A percentile compares a stretch with the other conserved stretches of the same genome.
phyloP scores from a whole-genome alignment of 805 yeast species.

The Blastobotrys terrestris region DNA sequence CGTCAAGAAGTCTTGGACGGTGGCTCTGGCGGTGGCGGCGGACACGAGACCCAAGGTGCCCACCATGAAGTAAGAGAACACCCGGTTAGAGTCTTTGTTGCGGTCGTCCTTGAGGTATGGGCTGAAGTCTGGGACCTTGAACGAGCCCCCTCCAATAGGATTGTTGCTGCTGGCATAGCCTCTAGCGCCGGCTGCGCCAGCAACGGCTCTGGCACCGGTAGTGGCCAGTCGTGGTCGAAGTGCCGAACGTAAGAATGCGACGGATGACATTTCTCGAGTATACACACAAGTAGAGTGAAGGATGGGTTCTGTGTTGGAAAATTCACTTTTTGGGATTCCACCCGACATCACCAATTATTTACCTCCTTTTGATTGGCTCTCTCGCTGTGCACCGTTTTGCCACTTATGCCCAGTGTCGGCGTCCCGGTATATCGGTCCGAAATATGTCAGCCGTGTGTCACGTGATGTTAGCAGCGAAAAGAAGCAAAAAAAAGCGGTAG shows the following conservation, averaged over 20 bases:
- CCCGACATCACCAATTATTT: too few relatives aligned
- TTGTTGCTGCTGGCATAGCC: slow-evolving; percentile 13
- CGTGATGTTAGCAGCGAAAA: too few relatives aligned
- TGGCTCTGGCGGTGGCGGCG: slow-evolving; percentile 93
- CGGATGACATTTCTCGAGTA: not conserved
- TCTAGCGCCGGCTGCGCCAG: not conserved
- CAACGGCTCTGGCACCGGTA: not conserved
- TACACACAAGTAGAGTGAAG: not conserved
- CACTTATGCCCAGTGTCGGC: not conserved
- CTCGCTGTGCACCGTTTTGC: not conserved
- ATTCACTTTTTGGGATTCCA: not conserved
- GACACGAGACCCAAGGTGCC: slow-evolving; percentile 88
- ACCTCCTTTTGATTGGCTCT: not conserved
- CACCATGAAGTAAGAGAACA: slow-evolving; percentile 93
- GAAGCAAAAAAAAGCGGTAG: not conserved
- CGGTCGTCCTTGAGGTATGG: slow-evolving; percentile 67
- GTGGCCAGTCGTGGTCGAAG: not conserved
- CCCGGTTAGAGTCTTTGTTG: slow-evolving; percentile 72
- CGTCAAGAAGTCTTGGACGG: slow-evolving; percentile 83
- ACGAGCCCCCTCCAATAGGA: slow-evolving; percentile 51
- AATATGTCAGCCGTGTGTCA: not conserved
- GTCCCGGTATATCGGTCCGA: too few relatives aligned
- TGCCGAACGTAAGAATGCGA: not conserved
- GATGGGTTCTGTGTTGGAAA: not conserved
- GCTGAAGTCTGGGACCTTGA: slow-evolving; percentile 87